phyloP scores from a whole-genome alignment of 192 early-diverging fungal species.

The Funneliformis mosseae region DNA sequence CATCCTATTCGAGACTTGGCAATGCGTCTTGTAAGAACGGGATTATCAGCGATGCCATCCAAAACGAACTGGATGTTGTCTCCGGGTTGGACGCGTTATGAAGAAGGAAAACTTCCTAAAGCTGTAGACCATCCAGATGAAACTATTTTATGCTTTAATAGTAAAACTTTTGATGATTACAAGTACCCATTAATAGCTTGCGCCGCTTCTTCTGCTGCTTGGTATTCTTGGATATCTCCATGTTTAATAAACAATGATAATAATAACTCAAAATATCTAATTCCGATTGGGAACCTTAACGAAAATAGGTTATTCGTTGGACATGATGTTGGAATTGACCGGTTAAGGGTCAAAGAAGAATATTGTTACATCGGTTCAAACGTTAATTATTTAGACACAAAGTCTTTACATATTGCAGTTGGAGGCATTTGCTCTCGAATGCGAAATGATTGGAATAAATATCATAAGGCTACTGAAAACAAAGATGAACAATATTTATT shows the following conservation, averaged over 20 bases:
- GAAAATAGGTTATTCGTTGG: constrained; percentile 61
- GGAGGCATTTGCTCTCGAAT: constrained; percentile 84
- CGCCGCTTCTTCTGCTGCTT: constrained; percentile 69
- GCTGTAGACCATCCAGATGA: constrained; percentile 60
- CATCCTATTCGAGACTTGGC: constrained; percentile 62
- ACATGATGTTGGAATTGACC: constrained; percentile 86
- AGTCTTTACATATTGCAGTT: constrained; percentile 82
- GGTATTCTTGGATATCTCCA: constrained; percentile 97
- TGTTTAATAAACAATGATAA: constrained; percentile 51
- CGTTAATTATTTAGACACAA: constrained; percentile 76
- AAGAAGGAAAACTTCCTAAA: constrained; percentile 38
- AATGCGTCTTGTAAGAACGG: constrained; percentile 41
- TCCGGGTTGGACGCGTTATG: constrained; percentile 86
- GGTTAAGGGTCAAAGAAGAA: constrained; percentile 78
- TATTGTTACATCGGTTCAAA: constrained; percentile 57
- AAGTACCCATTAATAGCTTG: constrained; percentile 81
- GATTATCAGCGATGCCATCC: constrained; percentile 44
- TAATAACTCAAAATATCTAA: constrained; percentile 15
- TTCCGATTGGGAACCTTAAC: constrained; percentile 39
- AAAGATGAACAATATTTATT: background rate
- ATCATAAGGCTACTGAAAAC: constrained; percentile 48
- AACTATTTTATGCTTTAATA: constrained; percentile 80
- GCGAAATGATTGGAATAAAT: constrained; percentile 65
- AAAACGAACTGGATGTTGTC: constrained; percentile 57
- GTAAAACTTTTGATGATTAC: constrained; percentile 76